A percentile compares a stretch with the other conserved stretches of the same genome.
Conservation (phyloP, 148 eudicot species). For the Vaccinium darrowii region DNA sequence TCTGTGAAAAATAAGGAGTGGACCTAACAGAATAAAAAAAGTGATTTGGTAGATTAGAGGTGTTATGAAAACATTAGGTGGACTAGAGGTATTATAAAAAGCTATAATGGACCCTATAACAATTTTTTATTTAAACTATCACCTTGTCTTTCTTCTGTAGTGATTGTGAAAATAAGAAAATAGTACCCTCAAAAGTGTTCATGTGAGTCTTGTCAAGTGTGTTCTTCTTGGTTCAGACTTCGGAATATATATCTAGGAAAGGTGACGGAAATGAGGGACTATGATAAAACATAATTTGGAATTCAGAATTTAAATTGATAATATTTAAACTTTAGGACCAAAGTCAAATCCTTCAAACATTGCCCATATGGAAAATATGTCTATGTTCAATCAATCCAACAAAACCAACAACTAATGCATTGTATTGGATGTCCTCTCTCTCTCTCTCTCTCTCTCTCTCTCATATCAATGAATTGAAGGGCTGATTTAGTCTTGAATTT, state of each 20-base stretch:
- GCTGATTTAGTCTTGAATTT: no score
- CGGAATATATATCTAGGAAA: neutral
- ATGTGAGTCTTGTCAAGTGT: neutral
- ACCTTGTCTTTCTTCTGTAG: neutral
- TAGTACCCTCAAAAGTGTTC: neutral
- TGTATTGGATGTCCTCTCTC: neutral
- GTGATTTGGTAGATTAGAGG: no score
- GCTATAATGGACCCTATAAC: no score
- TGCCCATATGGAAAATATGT: neutral
- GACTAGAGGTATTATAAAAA: no score
- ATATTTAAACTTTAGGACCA: neutral
- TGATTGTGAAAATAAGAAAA: neutral
- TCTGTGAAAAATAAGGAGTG: no score
- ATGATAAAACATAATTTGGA: neutral
- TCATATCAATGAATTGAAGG: neutral
- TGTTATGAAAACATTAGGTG: no score
- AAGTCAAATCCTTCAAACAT: neutral
- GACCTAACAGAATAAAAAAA: no score
- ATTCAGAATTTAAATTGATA: neutral
- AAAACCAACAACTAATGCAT: neutral
- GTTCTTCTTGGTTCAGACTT: neutral
- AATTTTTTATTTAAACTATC: neutral
- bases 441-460: conserved; percentile 9
- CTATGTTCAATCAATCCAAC: neutral
- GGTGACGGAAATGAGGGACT: neutral